Conservation (phyloP, 2,329 filamentous ascomycete species). For the Calonectria pseudoreteaudii region DNA sequence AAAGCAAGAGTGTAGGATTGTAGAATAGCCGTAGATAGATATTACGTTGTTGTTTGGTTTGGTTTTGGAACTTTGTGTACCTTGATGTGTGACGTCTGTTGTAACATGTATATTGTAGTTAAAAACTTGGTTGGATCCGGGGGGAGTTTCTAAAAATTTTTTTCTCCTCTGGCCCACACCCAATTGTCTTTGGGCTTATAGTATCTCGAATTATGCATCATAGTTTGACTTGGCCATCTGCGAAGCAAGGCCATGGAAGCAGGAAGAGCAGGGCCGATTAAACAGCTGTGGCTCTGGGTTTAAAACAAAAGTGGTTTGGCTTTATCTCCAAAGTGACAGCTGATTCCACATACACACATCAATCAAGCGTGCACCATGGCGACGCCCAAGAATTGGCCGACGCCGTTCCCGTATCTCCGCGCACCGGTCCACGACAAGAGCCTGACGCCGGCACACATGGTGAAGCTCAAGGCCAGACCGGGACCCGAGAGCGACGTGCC, state of each 20-base stretch:
- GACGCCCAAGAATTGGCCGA: conserved; percentile 70
- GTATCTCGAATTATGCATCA: neutral
- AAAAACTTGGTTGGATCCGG: too few species aligned
- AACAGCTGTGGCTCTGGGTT: neutral
- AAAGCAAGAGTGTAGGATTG: conserved; percentile 32
- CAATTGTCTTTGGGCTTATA: neutral
- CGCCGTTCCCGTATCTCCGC: conserved; percentile 63
- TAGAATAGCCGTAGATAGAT: conserved; percentile 43
- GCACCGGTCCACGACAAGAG: conserved; percentile 60
- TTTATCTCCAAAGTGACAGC: neutral
- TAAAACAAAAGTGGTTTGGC: neutral
- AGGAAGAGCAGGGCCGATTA: neutral
- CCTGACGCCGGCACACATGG: conserved; percentile 56
- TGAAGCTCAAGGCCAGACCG: conserved; percentile 50
- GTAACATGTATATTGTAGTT: neutral
- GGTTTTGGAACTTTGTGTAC: neutral
- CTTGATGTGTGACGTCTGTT: neutral
- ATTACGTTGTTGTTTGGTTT: conserved; percentile 8
- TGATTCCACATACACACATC: too few species aligned
- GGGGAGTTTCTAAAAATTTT: too few species aligned
- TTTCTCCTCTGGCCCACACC: neutral
- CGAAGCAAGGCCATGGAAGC: neutral
- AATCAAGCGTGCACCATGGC: conserved; percentile 39
- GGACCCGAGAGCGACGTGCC: conserved; percentile 32
- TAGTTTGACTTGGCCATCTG: too few species aligned